These are phyloP conservation scores for Acorus calamus DNA, from an alignment of 106 monocot species.

Conservation along the genomic window DNA sequence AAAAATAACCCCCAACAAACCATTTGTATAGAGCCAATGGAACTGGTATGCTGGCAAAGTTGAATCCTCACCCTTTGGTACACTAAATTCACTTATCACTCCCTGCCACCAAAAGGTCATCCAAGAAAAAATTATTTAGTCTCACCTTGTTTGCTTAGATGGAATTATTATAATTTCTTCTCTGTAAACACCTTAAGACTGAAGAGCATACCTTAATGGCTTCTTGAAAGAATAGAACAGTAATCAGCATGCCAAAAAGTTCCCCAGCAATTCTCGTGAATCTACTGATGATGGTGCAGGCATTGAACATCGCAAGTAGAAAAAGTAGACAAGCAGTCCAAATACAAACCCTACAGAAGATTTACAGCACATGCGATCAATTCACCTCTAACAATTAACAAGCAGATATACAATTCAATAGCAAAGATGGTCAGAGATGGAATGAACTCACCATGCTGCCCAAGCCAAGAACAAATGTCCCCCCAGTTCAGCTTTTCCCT, in stretches of 20 bases:
- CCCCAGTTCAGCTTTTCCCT: constrained; percentile 43
- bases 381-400: background rate
- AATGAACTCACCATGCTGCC: constrained; percentile 55
- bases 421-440: too few species aligned
- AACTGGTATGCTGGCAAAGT: constrained; percentile 36
- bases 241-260: constrained; percentile 94
- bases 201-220: constrained; percentile 57
- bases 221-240: constrained; percentile 86
- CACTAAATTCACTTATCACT: constrained; percentile 53
- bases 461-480: constrained; percentile 63
- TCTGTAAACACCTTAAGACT: background rate
- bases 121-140: background rate
- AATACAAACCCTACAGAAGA: constrained; percentile 70
- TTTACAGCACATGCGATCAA: background rate
- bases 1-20: constrained; percentile 64
- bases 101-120: constrained; percentile 32
- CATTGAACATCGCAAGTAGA: constrained; percentile 73
- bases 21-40: constrained; percentile 77
- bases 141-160: background rate
- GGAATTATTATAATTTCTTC: too few species aligned
- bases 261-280: constrained; percentile 92
- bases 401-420: background rate
- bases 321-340: constrained; percentile 76
- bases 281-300: constrained; percentile 51
- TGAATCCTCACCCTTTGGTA: constrained; percentile 44